Evolutionary conservation across 495 filamentous ascomycete genomes (phyloP).

Genomic region (Lophium mytilinum): DNA sequence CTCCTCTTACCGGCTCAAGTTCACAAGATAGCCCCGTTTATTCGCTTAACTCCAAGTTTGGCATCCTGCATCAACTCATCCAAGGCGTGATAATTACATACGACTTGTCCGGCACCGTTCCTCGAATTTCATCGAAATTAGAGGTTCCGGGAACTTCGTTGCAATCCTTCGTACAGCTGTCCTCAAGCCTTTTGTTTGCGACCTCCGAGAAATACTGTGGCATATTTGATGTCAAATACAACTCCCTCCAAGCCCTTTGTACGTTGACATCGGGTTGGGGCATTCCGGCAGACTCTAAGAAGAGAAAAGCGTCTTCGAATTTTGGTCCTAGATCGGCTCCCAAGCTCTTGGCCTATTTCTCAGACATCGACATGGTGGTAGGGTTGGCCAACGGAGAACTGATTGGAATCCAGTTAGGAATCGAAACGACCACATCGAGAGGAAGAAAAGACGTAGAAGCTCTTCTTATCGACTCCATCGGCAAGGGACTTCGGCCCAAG

Average conservation of each 20-base stretch:
- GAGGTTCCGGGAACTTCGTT: not conserved
- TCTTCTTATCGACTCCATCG: slow-evolving; percentile 29
- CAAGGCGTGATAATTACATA: slow-evolving; percentile 41
- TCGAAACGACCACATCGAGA: slow-evolving; percentile 13
- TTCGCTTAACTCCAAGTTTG: slow-evolving; percentile 49
- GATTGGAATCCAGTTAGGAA: slow-evolving; percentile 27
- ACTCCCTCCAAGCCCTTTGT: slow-evolving; percentile 26
- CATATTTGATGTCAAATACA: slow-evolving; percentile 33
- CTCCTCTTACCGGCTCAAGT: not conserved
- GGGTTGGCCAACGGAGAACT: slow-evolving; percentile 24
- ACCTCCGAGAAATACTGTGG: slow-evolving; percentile 17
- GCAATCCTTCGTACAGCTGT: slow-evolving; percentile 40
- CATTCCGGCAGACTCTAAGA: slow-evolving; percentile 11
- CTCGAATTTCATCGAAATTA: slow-evolving; percentile 28
- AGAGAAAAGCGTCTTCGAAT: slow-evolving; percentile 15
- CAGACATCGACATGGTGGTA: slow-evolving; percentile 26
- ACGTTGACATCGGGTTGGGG: slow-evolving; percentile 1
- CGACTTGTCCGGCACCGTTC: slow-evolving; percentile 42
- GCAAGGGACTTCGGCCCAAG: slow-evolving; percentile 22
- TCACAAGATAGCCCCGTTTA: slow-evolving; percentile 23
- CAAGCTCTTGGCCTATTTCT: slow-evolving; percentile 18
- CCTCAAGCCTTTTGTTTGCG: slow-evolving; percentile 22
- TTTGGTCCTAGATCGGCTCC: not conserved
- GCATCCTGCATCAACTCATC: slow-evolving; percentile 46
- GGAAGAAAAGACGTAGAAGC: slow-evolving; percentile 4